Base-by-base conservation (phyloP, 805 yeast species). In the Torulaspora gathmanii region DNA sequence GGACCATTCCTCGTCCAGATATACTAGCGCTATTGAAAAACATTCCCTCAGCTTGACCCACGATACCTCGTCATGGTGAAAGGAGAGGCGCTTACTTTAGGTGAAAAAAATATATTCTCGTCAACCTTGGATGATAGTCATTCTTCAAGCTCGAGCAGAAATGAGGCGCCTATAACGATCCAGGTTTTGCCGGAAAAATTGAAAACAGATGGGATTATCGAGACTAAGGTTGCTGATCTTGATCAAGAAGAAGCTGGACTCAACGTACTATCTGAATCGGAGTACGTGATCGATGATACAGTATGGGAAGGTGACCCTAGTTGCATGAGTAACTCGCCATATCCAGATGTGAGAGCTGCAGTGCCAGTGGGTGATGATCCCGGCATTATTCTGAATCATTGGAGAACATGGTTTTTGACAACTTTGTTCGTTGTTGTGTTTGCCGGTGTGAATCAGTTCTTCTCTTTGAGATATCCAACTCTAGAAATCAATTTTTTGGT, bases 261-360 rank as follows among this genome's bases (percentile, higher is more conserved):
- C 10, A 16, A 16, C 5, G 34, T 1, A 1, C 12, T 2, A 19
- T 17, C 5, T 9, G 34, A 7, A 4, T 12, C 34, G 11, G 41
- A 38, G 13, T 28, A 30, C 6, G 28, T 38, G 12, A n/a, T 38
- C 12, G 50, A 43, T 43, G 40, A 40, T 3, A 25, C 38, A 9
- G 33, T 44, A 10, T 58, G 63, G 63, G 57, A 55, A 34, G 63
- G 63, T 17, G 55, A 58, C 33, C 57, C 57, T 7, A 38, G 49
- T 11, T 37, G 28, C 5, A 39, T 58, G 48, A 45, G 49, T 13
- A 48, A 59, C 38, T 59, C 64, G 2, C 64, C 64, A 5, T 77
- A 75, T 50, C 77, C 81, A 1, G 82, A 78, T 55, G 83, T 78
- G 38, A 70, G 83, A 64, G 76, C 81, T 19, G 75, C 79, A 8